Conservation (phyloP, 768 basidiomycete genomes). For the Gloeopeniophorella convolvens region DNA sequence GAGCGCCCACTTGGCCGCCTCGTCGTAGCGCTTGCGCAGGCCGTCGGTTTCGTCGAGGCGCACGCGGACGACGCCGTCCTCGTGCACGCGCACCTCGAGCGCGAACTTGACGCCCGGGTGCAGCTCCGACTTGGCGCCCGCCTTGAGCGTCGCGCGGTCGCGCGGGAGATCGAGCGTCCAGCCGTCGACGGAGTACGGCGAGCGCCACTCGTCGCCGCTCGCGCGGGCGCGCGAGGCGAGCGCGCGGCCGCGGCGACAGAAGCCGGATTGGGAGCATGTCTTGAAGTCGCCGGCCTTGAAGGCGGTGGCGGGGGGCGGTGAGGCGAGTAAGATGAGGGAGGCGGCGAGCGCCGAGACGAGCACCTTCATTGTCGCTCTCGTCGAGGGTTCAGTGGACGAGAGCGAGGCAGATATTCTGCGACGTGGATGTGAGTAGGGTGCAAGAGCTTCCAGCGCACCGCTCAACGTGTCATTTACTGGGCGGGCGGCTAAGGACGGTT, state of each 20-base stretch:
- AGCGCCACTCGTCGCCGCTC: conserved; percentile 57
- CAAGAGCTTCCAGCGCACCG: no score
- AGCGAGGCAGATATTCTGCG: neutral
- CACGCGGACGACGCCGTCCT: conserved; percentile 85
- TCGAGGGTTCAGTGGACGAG: neutral
- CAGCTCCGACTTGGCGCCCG: conserved; percentile 69
- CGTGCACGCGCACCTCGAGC: conserved; percentile 77
- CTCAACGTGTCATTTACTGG: no score
- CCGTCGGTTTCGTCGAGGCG: conserved; percentile 86
- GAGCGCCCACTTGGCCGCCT: conserved; percentile 86
- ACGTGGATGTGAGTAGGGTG: no score
- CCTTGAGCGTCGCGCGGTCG: conserved; percentile 58
- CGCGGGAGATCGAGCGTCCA: conserved; percentile 46
- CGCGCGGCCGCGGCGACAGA: conserved; percentile 87
- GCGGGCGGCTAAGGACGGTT: no score
- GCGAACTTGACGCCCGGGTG: conserved; percentile 81
- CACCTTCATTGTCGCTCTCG: conserved; percentile 20
- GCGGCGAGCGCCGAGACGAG: conserved; percentile 3
- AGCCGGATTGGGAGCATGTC: conserved; percentile 88
- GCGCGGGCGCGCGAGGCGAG: conserved; percentile 68
- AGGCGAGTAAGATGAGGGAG: conserved; percentile 29
- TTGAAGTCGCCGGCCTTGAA: conserved; percentile 89
- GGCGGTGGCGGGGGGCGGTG: conserved; percentile 36
- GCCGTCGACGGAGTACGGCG: conserved; percentile 77
- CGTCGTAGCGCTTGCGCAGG: conserved; percentile 81